Evolutionary conservation across 2,329 filamentous ascomycete species (phyloP).

Genomic region (Herpotrichia juniperi): DNA sequence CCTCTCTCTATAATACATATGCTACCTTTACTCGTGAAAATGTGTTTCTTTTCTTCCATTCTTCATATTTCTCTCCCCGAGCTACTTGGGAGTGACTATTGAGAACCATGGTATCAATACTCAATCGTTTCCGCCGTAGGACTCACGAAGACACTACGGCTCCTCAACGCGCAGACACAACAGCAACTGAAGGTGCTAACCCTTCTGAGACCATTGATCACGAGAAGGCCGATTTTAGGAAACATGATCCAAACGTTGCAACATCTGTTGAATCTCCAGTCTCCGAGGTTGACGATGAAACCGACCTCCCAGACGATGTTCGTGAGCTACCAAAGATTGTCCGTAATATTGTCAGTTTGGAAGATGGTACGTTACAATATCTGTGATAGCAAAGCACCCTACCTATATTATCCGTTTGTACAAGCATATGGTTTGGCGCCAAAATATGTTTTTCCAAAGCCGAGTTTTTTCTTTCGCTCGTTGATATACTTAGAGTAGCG

Average conservation of each 20-base stretch:
- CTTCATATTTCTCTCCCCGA: not conserved
- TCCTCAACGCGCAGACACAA: not conserved
- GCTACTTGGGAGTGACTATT: not conserved
- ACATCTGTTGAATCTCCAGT: not conserved
- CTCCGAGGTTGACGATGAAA: constrained; percentile 23
- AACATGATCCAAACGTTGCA: not conserved
- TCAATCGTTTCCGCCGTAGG: constrained; percentile 6
- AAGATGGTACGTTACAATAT: constrained; percentile 50
- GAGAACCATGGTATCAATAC: not conserved
- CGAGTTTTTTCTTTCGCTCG: too few relatives aligned
- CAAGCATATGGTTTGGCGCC: too few relatives aligned
- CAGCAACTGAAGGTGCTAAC: not conserved
- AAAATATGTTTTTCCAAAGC: too few relatives aligned
- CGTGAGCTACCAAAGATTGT: constrained; percentile 62
- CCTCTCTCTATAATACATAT: not conserved
- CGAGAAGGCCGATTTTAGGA: constrained; percentile 2
- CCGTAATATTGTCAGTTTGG: constrained; percentile 62
- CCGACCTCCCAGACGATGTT: constrained; percentile 48
- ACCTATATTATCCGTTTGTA: not conserved
- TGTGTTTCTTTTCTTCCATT: not conserved
- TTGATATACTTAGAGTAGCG: too few relatives aligned
- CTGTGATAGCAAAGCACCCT: not conserved
- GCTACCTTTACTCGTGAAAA: not conserved
- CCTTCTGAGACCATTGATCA: not conserved
- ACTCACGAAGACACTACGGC: not conserved